Percentiles rank a stretch among this genome's conserved stretches.
Conservation (phyloP, 495 filamentous ascomycete genomes). For the Tuber melanosporum region DNA sequence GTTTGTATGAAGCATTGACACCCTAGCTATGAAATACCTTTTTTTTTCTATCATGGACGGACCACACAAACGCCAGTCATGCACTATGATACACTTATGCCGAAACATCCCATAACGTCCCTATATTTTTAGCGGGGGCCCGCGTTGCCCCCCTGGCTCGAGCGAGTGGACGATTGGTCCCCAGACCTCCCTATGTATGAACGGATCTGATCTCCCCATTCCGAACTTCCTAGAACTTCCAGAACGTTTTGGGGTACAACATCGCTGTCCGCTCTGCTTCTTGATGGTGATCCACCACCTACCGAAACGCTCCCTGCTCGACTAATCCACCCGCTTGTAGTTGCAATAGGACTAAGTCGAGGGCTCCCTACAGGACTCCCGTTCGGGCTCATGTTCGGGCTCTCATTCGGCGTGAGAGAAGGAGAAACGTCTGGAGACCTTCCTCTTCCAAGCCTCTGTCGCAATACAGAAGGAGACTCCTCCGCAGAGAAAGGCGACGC, state of each 20-base stretch:
- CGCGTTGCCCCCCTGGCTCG: conserved; percentile 8
- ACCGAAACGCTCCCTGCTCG: conserved; percentile 9
- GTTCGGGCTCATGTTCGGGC: conserved; percentile 31
- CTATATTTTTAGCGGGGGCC: conserved; percentile 12
- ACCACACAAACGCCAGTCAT: conserved; percentile 15
- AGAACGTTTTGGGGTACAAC: conserved; percentile 33
- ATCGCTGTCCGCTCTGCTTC: conserved; percentile 17
- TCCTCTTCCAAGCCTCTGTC: conserved; percentile 29
- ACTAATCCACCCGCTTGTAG: conserved; percentile 1
- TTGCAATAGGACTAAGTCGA: conserved; percentile 13
- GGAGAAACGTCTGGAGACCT: conserved; percentile 25
- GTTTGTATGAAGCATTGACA: not conserved
- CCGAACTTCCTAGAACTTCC: conserved; percentile 30
- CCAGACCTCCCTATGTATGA: conserved; percentile 32
- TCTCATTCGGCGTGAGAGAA: conserved; percentile 21
- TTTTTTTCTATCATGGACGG: not conserved
- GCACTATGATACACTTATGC: conserved; percentile 6
- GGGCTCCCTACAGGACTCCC: conserved; percentile 30
- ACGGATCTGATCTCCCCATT: conserved; percentile 39
- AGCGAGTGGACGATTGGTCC: conserved; percentile 21
- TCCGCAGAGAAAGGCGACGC: conserved; percentile 21
- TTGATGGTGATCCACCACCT: conserved; percentile 7
- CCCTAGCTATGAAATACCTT: not conserved
- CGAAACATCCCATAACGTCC: not conserved
- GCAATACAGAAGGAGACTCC: conserved; percentile 26